A percentile compares a stretch with the other conserved stretches of the same genome.
These are phyloP conservation scores for Evernia prunastri DNA, from an alignment of 495 filamentous ascomycete species.

Conservation along the genomic window DNA sequence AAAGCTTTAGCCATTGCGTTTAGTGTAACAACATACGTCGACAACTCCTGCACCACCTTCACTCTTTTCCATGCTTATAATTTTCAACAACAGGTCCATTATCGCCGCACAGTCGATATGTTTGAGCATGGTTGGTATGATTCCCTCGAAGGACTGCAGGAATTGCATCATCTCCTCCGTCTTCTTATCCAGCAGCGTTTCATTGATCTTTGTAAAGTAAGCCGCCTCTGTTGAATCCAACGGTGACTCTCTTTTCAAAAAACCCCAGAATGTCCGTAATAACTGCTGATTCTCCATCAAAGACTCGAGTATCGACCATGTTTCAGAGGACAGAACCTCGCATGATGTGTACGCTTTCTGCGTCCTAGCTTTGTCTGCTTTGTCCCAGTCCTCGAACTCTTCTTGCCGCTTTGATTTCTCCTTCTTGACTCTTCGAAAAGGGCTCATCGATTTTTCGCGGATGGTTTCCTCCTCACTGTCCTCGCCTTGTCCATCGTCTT, in stretches of 20 bases:
- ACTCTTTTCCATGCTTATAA: conserved; percentile 91
- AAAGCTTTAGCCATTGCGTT: not conserved
- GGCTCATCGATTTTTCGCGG: conserved; percentile 27
- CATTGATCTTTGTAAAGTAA: conserved; percentile 98
- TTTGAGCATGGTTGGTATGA: conserved; percentile 76
- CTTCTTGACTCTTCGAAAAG: conserved; percentile 33
- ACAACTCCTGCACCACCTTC: conserved; percentile 90
- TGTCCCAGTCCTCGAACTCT: conserved; percentile 57
- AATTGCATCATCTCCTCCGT: conserved; percentile 92
- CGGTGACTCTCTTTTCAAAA: conserved; percentile 69
- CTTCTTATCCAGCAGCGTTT: conserved; percentile 92
- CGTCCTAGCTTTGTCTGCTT: conserved; percentile 75
- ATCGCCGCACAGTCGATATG: conserved; percentile 98
- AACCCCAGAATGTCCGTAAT: conserved; percentile 83
- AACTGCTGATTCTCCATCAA: conserved; percentile 75
- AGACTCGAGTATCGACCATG: conserved; percentile 91
- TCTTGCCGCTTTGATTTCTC: conserved; percentile 38
- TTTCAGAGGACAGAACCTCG: conserved; percentile 91
- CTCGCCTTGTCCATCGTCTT: conserved; percentile 57
- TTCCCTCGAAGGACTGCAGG: conserved; percentile 71
- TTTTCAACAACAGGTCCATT: conserved; percentile 96
- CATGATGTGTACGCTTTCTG: conserved; percentile 88
- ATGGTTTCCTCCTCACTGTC: conserved; percentile 43
- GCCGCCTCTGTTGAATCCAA: conserved; percentile 89
- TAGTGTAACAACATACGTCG: conserved; percentile 57